These are phyloP conservation scores for Sporobolomyces phaffii DNA, from an alignment of 768 basidiomycete species.

Conservation along the genomic window DNA sequence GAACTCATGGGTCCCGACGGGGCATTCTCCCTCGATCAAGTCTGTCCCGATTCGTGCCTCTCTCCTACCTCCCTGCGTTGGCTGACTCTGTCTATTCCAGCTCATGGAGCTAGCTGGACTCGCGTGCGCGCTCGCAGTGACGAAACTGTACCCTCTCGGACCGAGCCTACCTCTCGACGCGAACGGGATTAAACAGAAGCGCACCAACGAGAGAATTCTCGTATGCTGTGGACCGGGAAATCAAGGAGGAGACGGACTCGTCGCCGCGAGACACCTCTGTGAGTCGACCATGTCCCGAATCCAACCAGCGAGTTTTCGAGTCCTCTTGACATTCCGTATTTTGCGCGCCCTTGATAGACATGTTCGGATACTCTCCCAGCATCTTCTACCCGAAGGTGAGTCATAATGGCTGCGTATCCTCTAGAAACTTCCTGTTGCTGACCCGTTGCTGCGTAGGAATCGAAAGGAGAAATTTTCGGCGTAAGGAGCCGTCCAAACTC, in stretches of 20 bases:
- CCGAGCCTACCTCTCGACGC: conserved; percentile 23
- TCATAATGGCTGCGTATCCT: no score
- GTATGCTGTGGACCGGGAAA: conserved; percentile 97
- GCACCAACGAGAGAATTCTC: conserved; percentile 66
- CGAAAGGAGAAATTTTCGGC: conserved; percentile 86
- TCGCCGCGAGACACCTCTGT: conserved; percentile 92
- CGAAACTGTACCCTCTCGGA: conserved; percentile 61
- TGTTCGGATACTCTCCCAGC: conserved; percentile 84
- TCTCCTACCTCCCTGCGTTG: neutral
- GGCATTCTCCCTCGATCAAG: conserved; percentile 91
- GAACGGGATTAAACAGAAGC: conserved; percentile 46
- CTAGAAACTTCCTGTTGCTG: no score
- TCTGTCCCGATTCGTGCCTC: conserved; percentile 41
- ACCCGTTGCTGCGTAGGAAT: conserved; percentile 55
- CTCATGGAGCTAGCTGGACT: conserved; percentile 95
- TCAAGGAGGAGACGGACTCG: conserved; percentile 92
- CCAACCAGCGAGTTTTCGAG: no score
- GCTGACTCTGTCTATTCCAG: conserved; percentile 49
- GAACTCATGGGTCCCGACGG: conserved; percentile 79
- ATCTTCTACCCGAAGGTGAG: conserved; percentile 88
- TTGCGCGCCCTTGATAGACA: no score
- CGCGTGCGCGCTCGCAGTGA: conserved; percentile 81
- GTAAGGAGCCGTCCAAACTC: conserved; percentile 47
- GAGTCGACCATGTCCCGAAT: no score
- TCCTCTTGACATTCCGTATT: no score